A percentile compares a stretch with the other conserved stretches of the same genome.
Conservation (phyloP, 2,329 filamentous ascomycete genomes). For the Trichothecium sympodiale region DNA sequence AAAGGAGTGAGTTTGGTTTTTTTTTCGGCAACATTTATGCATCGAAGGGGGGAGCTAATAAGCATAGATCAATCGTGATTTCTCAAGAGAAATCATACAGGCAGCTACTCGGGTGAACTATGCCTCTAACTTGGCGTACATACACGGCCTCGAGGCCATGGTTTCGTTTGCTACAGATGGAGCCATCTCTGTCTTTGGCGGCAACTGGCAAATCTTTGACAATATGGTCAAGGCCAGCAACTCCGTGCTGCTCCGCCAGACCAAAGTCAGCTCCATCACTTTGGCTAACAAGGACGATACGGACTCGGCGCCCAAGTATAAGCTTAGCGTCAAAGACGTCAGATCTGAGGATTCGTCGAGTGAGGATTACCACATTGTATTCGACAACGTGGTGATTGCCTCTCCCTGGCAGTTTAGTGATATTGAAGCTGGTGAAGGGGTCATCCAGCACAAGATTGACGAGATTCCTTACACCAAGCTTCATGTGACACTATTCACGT, state of each 20-base stretch:
- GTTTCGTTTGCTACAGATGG: constrained; percentile 83
- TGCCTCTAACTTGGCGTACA: constrained; percentile 73
- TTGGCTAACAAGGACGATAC: constrained; percentile 30
- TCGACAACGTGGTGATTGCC: constrained; percentile 75
- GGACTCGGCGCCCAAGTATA: constrained; percentile 32
- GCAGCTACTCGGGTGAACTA: constrained; percentile 91
- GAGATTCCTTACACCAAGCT: constrained; percentile 75
- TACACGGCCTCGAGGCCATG: constrained; percentile 86
- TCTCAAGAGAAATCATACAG: constrained; percentile 75
- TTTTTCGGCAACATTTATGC: neutral
- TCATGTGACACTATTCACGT: constrained; percentile 83
- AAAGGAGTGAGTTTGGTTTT: constrained; percentile 46
- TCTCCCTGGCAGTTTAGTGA: constrained; percentile 72
- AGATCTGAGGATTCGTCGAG: constrained; percentile 1
- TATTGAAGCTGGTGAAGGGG: constrained; percentile 50
- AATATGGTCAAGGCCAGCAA: constrained; percentile 59
- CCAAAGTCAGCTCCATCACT: constrained; percentile 51
- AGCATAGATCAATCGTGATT: constrained; percentile 47
- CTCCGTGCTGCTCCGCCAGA: constrained; percentile 53
- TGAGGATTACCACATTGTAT: constrained; percentile 39
- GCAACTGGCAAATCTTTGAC: constrained; percentile 94
- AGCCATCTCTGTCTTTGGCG: constrained; percentile 66
- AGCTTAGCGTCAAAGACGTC: constrained; percentile 24
- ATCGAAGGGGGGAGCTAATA: constrained; percentile 2
- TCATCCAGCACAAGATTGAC: constrained; percentile 62